Evolutionary conservation across 2,329 filamentous ascomycete genomes (phyloP).

Genomic region (Curvularia lunata): DNA sequence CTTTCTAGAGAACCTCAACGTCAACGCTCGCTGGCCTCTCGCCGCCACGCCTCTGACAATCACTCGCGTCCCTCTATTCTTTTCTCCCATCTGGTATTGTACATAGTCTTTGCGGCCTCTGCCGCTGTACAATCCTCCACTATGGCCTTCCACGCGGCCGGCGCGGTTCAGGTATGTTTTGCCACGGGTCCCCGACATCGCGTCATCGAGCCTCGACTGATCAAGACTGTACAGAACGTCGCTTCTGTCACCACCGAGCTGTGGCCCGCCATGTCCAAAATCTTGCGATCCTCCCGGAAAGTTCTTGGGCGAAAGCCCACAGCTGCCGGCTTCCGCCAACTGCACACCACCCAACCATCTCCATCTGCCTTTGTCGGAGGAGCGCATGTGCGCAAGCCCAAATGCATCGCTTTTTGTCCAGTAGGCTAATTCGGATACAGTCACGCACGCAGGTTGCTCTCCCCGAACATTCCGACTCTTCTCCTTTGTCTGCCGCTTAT

Average conservation of each 20-base stretch:
- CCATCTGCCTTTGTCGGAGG: conserved; percentile 6
- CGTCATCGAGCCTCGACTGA: conserved; percentile 30
- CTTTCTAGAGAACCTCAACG: conserved; percentile 27
- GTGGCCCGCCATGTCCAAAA: conserved; percentile 50
- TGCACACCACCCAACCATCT: conserved; percentile 20
- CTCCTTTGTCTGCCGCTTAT: conserved; percentile 15
- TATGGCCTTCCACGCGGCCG: conserved; percentile 61
- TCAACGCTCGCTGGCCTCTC: conserved; percentile 18
- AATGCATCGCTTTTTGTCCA: not conserved
- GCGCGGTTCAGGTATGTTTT: conserved; percentile 55
- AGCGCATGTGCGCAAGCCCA: conserved; percentile 6
- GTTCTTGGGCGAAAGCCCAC: conserved; percentile 31
- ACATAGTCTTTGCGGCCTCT: conserved; percentile 34
- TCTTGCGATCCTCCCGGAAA: conserved; percentile 47
- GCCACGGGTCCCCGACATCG: conserved; percentile 36
- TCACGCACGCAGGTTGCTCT: conserved; percentile 11
- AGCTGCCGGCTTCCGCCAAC: conserved; percentile 30
- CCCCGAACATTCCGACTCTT: conserved; percentile 12
- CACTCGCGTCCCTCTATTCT: conserved; percentile 28
- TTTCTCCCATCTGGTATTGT: conserved; percentile 27
- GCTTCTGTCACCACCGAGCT: conserved; percentile 48
- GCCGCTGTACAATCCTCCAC: conserved; percentile 38
- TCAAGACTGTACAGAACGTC: conserved; percentile 52
- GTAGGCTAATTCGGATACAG: conserved; percentile 21
- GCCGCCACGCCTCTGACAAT: conserved; percentile 26